phyloP scores from a whole-genome alignment of 2,329 filamentous ascomycete species.

The Cadophora malorum region DNA sequence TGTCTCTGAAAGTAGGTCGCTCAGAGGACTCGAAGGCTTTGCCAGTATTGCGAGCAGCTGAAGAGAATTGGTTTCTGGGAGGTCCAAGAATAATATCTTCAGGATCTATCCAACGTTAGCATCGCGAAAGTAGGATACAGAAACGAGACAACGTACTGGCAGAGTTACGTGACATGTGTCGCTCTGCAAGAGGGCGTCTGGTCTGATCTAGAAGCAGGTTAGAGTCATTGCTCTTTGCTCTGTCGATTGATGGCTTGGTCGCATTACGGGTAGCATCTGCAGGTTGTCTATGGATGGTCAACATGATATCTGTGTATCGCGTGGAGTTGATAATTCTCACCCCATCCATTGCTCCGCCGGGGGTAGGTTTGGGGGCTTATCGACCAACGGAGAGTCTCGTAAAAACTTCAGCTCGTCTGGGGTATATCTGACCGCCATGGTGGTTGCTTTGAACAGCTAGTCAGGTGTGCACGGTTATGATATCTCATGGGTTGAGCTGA shows the following conservation, averaged over 20 bases:
- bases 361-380: slow-evolving; percentile 79
- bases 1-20: slow-evolving; percentile 55
- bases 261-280: slow-evolving; percentile 43
- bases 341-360: slow-evolving; percentile 97
- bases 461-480: neutral
- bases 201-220: slow-evolving; percentile 42
- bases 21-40: slow-evolving; percentile 51
- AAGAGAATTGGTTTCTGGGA: slow-evolving; percentile 82
- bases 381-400: slow-evolving; percentile 81
- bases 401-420: slow-evolving; percentile 77
- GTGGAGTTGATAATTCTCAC: slow-evolving; percentile 54
- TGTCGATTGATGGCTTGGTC: slow-evolving; percentile 54
- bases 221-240: slow-evolving; percentile 49
- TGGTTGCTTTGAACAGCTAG: slow-evolving; percentile 20
- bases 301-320: slow-evolving; percentile 17
- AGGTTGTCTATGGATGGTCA: slow-evolving; percentile 40
- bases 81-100: slow-evolving; percentile 89
- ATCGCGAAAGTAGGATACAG: neutral
- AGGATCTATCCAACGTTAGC: slow-evolving; percentile 54
- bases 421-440: slow-evolving; percentile 63
- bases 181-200: slow-evolving; percentile 58
- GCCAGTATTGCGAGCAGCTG: slow-evolving; percentile 62
- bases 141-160: slow-evolving; percentile 55
- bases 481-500: slow-evolving; percentile 19
- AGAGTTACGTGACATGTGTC: slow-evolving; percentile 61